Evolutionary conservation across 2,329 filamentous ascomycete genomes (phyloP).

Genomic region (Monilinia aucupariae): DNA sequence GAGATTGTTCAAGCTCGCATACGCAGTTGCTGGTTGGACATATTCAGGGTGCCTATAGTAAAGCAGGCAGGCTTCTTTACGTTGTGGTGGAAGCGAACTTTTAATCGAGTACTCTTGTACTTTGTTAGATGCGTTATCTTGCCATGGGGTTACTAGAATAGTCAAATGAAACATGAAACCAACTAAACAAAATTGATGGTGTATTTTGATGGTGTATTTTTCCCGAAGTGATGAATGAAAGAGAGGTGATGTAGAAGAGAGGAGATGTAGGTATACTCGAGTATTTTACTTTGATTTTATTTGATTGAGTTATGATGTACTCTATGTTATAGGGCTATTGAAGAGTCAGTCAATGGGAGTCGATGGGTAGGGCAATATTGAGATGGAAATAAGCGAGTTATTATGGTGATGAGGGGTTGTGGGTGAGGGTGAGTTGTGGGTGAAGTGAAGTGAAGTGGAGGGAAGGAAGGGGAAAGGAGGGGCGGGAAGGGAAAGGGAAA

Average conservation of each 20-base stretch:
- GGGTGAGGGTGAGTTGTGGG: too few species aligned
- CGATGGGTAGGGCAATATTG: too few species aligned
- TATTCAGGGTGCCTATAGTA: neutral
- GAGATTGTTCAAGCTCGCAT: constrained; percentile 4
- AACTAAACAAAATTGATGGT: neutral
- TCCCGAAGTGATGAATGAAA: neutral
- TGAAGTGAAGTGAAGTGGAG: too few species aligned
- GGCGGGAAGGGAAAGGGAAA: too few species aligned
- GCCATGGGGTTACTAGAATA: constrained; percentile 1
- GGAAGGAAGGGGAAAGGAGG: too few species aligned
- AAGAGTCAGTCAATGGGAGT: too few species aligned
- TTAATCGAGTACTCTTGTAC: neutral
- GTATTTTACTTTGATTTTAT: too few species aligned
- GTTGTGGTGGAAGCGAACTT: neutral
- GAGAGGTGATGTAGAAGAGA: neutral
- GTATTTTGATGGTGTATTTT: neutral
- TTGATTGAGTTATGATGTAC: too few species aligned
- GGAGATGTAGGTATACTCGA: too few species aligned
- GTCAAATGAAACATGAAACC: constrained; percentile 9
- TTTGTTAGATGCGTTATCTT: constrained; percentile 2
- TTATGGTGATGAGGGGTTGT: too few species aligned
- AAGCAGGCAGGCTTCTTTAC: neutral
- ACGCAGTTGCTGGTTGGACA: neutral
- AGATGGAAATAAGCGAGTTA: too few species aligned
- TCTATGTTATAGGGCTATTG: too few species aligned